phyloP scores from a whole-genome alignment of 768 basidiomycete species.

The Auriscalpium orientale region DNA sequence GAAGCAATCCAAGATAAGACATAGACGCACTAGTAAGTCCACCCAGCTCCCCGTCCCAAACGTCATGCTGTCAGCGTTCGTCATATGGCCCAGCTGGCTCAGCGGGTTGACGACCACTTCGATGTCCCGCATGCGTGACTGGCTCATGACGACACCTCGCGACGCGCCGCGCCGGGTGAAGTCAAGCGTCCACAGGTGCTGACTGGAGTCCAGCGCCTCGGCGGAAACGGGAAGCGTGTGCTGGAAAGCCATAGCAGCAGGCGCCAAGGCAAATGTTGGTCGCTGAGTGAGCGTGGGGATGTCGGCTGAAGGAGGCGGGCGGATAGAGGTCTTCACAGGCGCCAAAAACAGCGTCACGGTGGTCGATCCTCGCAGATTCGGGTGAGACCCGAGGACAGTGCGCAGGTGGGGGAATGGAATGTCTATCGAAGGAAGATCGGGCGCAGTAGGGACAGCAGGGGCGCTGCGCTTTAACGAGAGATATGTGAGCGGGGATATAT shows the following conservation, averaged over 20 bases:
- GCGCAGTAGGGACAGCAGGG: slow-evolving; percentile 19
- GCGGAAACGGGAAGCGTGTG: slow-evolving; percentile 41
- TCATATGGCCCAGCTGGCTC: slow-evolving; percentile 37
- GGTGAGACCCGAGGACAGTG: slow-evolving; percentile 29
- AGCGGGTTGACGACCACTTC: slow-evolving; percentile 55
- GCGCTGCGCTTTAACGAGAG: slow-evolving; percentile 47
- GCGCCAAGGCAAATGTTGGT: slow-evolving; percentile 48
- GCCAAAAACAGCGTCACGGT: slow-evolving; percentile 45
- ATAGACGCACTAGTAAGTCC: slow-evolving; percentile 46
- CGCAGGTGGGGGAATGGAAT: slow-evolving; percentile 45
- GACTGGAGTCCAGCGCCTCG: slow-evolving; percentile 25
- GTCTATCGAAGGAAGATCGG: slow-evolving; percentile 33
- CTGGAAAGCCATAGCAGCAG: slow-evolving; percentile 38
- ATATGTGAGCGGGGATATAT: slow-evolving; percentile 64
- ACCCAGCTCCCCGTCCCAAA: slow-evolving; percentile 56
- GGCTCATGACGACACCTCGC: slow-evolving; percentile 63
- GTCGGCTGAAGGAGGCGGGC: slow-evolving; percentile 18
- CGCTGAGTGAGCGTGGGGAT: slow-evolving; percentile 25
- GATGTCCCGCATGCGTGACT: slow-evolving; percentile 66
- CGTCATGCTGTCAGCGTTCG: slow-evolving; percentile 34
- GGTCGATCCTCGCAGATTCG: slow-evolving; percentile 40
- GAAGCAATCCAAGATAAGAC: not conserved
- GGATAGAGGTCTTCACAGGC: slow-evolving; percentile 35
- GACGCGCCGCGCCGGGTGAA: slow-evolving; percentile 49
- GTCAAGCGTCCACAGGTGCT: slow-evolving; percentile 58